phyloP scores from a whole-genome alignment of 305 asterid genomes.

The Ajuga reptans region DNA sequence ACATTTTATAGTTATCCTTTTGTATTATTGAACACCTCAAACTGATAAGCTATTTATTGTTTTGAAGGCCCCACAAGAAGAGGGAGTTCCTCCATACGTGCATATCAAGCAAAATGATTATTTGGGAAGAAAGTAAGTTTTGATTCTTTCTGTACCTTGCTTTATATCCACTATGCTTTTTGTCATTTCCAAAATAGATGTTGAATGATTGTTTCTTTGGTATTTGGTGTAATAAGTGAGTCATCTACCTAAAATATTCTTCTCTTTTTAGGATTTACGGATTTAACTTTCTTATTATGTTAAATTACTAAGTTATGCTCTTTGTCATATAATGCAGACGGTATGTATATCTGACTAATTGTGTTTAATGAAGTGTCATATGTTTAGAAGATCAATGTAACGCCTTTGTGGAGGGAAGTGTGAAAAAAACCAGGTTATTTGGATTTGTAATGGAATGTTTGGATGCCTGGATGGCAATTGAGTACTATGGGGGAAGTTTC shows the following conservation, averaged over 20 bases:
- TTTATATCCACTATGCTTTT: not conserved
- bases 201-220: not conserved
- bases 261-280: not conserved
- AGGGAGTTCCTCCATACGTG: conserved; percentile 50
- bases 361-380: not conserved
- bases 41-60: conserved; percentile 24
- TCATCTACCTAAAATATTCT: not conserved
- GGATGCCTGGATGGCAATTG: not conserved
- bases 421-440: not conserved
- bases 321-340: not conserved
- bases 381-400: conserved; percentile 10
- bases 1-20: conserved; percentile 1
- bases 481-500: not conserved
- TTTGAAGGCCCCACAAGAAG: conserved; percentile 50
- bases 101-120: conserved; percentile 59
- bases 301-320: not conserved
- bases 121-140: conserved; percentile 55
- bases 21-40: conserved; percentile 13
- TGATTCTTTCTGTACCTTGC: conserved; percentile 14
- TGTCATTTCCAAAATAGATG: not conserved
- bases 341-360: not conserved
- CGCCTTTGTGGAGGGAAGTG: not conserved
- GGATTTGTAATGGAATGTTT: not conserved
- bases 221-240: not conserved
- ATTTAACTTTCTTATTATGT: not conserved